These are phyloP conservation scores for Selaginella tamariscina DNA, from an alignment of 75 land plant genomes.

Conservation along the genomic window DNA sequence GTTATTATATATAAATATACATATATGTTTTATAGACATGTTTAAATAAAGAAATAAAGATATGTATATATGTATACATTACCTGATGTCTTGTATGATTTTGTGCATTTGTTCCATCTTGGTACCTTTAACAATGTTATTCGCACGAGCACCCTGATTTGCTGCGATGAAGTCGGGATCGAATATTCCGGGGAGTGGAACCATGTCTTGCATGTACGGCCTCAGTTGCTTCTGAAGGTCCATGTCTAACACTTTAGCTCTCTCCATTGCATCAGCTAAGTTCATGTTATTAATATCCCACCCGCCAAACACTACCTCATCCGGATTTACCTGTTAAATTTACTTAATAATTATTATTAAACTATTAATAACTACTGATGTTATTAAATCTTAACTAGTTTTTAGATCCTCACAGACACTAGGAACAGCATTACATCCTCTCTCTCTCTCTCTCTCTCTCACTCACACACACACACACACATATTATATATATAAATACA, in stretches of 20 bases:
- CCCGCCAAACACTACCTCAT: constrained; percentile 85
- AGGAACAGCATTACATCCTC: no score
- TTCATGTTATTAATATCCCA: constrained; percentile 94
- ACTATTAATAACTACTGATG: no score
- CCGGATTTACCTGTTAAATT: constrained; percentile 61
- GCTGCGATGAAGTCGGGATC: constrained; percentile 95
- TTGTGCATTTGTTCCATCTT: constrained; percentile 76
- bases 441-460: no score
- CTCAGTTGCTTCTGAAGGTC: constrained; percentile 89
- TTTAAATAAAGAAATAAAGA: background rate
- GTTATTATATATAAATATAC: background rate
- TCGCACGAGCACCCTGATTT: constrained; percentile 73
- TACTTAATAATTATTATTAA: no score
- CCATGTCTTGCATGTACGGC: constrained; percentile 85
- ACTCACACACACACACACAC: no score
- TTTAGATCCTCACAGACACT: no score
- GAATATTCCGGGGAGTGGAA: constrained; percentile 82
- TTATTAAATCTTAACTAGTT: no score
- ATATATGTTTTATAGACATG: background rate
- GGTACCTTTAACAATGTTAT: constrained; percentile 70
- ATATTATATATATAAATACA: no score
- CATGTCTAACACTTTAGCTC: constrained; percentile 82
- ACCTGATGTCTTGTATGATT: constrained; percentile 80
- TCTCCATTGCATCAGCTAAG: constrained; percentile 85
- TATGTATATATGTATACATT: background rate